phyloP scores from a whole-genome alignment of 2,329 filamentous ascomycete species.

The Fusarium equiseti region DNA sequence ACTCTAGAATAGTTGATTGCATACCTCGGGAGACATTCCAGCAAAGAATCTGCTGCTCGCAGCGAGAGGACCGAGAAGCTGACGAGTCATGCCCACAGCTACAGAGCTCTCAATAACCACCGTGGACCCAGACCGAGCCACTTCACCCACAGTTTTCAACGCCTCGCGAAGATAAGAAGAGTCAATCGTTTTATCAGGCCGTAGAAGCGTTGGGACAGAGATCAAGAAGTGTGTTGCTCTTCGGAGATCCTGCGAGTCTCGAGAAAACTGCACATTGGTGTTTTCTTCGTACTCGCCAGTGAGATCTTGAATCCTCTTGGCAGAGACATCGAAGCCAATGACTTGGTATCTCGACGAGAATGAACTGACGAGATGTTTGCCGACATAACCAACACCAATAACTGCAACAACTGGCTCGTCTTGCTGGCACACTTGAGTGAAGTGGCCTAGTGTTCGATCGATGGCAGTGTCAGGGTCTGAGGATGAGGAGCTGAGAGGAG shows the following conservation, averaged over 20 bases:
- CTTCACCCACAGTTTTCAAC: conserved; percentile 55
- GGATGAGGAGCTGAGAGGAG: conserved; percentile 18
- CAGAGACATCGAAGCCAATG: conserved; percentile 61
- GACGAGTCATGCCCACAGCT: conserved; percentile 64
- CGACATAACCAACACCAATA: conserved; percentile 66
- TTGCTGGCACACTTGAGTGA: background rate
- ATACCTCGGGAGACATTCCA: conserved; percentile 60
- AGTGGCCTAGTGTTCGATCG: background rate
- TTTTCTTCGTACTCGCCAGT: conserved; percentile 39
- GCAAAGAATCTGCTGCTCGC: conserved; percentile 55
- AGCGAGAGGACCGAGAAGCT: conserved; percentile 60
- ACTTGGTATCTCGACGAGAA: conserved; percentile 58
- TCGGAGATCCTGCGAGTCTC: conserved; percentile 51
- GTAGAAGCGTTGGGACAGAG: conserved; percentile 63
- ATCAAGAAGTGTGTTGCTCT: conserved; percentile 64
- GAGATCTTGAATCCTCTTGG: conserved; percentile 52
- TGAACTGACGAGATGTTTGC: conserved; percentile 58
- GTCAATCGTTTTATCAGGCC: conserved; percentile 59
- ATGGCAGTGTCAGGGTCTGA: conserved; percentile 3
- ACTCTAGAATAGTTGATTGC: background rate
- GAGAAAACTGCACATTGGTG: conserved; percentile 49
- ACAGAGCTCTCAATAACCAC: conserved; percentile 66
- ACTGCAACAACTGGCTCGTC: conserved; percentile 56
- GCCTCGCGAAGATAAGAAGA: conserved; percentile 60
- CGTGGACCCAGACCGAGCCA: conserved; percentile 58